Evolutionary conservation across 2,329 filamentous ascomycete genomes (phyloP).

Genomic region (Byssothecium circinans): DNA sequence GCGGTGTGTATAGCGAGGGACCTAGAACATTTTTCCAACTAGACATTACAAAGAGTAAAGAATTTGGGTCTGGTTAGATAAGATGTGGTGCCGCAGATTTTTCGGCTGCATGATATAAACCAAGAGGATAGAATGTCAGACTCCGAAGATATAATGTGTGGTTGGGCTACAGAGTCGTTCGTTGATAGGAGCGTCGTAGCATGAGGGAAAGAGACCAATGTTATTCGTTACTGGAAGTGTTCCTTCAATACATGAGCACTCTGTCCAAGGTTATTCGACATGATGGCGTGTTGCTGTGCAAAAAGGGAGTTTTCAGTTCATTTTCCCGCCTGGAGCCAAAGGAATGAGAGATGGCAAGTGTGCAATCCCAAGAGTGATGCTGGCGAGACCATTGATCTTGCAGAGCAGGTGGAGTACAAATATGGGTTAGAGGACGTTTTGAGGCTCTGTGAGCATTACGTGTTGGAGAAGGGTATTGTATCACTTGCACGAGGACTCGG

Average conservation of each 20-base stretch:
- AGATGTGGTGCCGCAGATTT: conserved; percentile 42
- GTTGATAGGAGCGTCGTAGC: conserved; percentile 22
- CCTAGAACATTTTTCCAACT: conserved; percentile 26
- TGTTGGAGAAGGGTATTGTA: too few species aligned
- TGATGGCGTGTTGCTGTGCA: conserved; percentile 42
- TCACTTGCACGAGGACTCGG: too few species aligned
- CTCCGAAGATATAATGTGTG: conserved; percentile 53
- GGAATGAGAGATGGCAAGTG: conserved; percentile 60
- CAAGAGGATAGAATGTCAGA: conserved; percentile 52
- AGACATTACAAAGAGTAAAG: conserved; percentile 23
- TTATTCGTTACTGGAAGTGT: too few species aligned
- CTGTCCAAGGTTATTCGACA: too few species aligned
- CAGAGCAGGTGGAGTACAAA: conserved; percentile 41
- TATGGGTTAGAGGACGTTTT: conserved; percentile 51
- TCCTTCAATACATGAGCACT: too few species aligned
- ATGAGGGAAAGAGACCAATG: too few species aligned
- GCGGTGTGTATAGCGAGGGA: conserved; percentile 29
- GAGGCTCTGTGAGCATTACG: conserved; percentile 53
- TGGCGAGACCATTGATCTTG: conserved; percentile 54
- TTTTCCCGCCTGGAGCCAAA: conserved; percentile 60
- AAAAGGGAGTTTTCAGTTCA: conserved; percentile 60
- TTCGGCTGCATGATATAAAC: conserved; percentile 54
- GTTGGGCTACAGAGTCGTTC: conserved; percentile 41
- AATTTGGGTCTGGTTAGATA: conserved; percentile 15
- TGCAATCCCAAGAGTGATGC: conserved; percentile 58